Evolutionary conservation across 2,329 filamentous ascomycete genomes (phyloP).

Genomic region (Periglandula ipomoeae): DNA sequence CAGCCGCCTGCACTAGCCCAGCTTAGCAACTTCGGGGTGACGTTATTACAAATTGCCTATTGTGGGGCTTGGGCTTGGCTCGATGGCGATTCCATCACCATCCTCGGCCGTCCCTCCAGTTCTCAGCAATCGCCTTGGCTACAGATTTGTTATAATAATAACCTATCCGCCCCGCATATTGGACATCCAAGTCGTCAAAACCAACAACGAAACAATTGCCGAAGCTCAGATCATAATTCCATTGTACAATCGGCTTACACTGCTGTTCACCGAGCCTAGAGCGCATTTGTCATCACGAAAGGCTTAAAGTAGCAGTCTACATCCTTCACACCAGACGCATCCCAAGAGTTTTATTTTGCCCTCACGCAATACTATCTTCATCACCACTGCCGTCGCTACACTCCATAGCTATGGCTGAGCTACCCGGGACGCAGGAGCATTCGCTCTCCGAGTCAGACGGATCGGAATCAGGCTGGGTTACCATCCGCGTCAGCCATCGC

Average conservation of each 20-base stretch:
- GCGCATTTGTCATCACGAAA: too few species aligned
- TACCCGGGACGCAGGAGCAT: background rate
- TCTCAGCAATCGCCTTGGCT: background rate
- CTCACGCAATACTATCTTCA: too few species aligned
- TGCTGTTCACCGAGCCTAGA: too few species aligned
- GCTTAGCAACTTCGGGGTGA: too few species aligned
- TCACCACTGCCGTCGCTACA: background rate
- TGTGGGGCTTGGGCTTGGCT: background rate
- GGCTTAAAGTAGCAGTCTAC: too few species aligned
- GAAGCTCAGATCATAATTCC: too few species aligned
- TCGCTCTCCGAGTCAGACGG: background rate
- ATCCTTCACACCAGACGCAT: background rate
- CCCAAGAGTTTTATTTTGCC: too few species aligned
- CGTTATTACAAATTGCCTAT: conserved; percentile 3
- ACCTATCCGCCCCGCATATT: background rate
- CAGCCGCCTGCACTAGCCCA: background rate
- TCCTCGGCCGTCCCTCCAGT: background rate
- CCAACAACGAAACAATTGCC: too few species aligned
- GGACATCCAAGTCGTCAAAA: background rate
- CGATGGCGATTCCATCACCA: background rate
- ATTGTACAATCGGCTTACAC: too few species aligned
- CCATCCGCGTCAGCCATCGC: conserved; percentile 37
- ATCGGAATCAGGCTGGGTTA: conserved; percentile 23
- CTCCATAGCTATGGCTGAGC: background rate
- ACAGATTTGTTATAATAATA: background rate